Evolutionary conservation across 306 rosid species (phyloP).

Genomic region (Cucurbita pepo): DNA sequence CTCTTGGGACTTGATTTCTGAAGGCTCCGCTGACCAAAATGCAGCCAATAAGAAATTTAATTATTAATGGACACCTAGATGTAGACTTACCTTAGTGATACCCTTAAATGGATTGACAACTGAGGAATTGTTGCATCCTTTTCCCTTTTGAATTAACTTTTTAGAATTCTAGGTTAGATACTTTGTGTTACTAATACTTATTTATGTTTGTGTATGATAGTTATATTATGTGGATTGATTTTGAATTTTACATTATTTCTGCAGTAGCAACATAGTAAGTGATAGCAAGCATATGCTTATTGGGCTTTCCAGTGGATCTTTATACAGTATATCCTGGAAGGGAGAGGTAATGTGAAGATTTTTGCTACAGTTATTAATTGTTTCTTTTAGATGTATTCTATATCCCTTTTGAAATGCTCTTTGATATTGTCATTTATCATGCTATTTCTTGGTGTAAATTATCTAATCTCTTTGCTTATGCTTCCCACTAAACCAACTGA

Average conservation of each 20-base stretch:
- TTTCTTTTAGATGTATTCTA: neutral
- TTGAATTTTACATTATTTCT: slow-evolving; percentile 11
- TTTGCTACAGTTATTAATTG: neutral
- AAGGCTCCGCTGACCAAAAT: neutral
- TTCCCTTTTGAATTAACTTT: neutral
- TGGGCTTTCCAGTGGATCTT: slow-evolving; percentile 88
- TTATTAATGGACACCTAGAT: neutral
- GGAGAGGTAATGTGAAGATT: slow-evolving; percentile 58
- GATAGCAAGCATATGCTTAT: slow-evolving; percentile 72
- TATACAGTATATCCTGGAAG: slow-evolving; percentile 87
- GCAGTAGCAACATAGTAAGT: slow-evolving; percentile 81
- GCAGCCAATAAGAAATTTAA: neutral
- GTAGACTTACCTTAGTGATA: neutral
- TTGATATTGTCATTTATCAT: no score
- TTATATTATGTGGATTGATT: slow-evolving; percentile 16
- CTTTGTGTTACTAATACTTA: neutral
- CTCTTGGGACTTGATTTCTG: neutral
- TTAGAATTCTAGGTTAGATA: neutral
- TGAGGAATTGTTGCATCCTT: neutral
- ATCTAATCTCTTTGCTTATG: no score
- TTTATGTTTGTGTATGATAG: slow-evolving; percentile 1
- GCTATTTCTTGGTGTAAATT: no score
- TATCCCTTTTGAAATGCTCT: neutral
- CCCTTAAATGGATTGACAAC: neutral
- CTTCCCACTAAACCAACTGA: no score